Evolutionary conservation across 306 rosid species (phyloP).

Genomic region (Astragalus glycyphyllos): DNA sequence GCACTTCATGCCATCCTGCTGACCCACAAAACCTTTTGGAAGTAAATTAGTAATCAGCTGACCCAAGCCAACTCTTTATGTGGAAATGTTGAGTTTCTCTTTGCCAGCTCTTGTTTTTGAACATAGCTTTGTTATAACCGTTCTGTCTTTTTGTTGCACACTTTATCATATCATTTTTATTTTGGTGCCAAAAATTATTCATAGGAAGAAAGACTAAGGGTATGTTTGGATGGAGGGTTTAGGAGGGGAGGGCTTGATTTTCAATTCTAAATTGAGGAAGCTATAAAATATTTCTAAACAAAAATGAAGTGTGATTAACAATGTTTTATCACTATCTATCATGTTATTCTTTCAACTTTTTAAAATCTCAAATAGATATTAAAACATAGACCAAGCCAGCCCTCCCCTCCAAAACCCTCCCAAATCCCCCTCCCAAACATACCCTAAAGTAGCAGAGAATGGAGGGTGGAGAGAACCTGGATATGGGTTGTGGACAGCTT

Average conservation of each 20-base stretch:
- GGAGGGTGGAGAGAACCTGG: neutral
- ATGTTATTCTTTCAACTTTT: no score
- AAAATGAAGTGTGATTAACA: no score
- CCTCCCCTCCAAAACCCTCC: no score
- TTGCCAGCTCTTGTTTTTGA: slow-evolving; percentile 8
- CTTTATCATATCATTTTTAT: slow-evolving; percentile 30
- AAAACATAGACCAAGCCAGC: no score
- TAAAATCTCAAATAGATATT: no score
- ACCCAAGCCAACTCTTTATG: slow-evolving; percentile 16
- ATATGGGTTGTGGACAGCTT: slow-evolving; percentile 11
- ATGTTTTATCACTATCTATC: no score
- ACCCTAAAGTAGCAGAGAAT: neutral
- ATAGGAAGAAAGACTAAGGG: slow-evolving; percentile 7
- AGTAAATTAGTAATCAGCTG: slow-evolving; percentile 8
- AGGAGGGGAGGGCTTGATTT: no score
- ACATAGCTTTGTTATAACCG: slow-evolving; percentile 9
- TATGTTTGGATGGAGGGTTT: no score
- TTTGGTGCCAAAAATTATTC: slow-evolving; percentile 2
- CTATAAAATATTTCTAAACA: no score
- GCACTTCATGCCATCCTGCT: slow-evolving; percentile 1
- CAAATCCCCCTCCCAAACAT: no score
- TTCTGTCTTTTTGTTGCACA: slow-evolving; percentile 21
- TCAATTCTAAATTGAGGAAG: no score
- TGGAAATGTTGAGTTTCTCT: slow-evolving; percentile 15
- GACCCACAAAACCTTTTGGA: slow-evolving; percentile 28